A percentile compares a stretch with the other conserved stretches of the same genome.
These are phyloP conservation scores for Apostasia ramifera DNA, from an alignment of 106 monocot genomes.

Conservation along the genomic window DNA sequence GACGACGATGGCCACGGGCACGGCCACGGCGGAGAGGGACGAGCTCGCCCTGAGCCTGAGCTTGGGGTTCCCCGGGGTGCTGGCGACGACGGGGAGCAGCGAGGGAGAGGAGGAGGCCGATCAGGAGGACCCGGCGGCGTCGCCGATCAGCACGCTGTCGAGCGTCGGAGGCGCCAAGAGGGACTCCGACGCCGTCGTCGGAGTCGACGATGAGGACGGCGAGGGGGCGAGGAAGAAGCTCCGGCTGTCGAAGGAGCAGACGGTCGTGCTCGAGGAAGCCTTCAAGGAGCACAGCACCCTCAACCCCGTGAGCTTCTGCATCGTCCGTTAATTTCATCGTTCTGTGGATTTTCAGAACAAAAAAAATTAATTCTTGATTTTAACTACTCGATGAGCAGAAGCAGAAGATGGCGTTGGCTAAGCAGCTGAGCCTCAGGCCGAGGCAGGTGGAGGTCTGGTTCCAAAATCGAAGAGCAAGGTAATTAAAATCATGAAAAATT, in stretches of 20 bases:
- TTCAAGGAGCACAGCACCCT: slow-evolving; percentile 16
- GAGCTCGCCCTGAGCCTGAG: no score
- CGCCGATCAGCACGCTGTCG: slow-evolving; percentile 12
- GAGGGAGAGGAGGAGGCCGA: neutral
- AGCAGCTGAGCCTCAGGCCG: slow-evolving; percentile 19
- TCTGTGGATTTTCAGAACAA: neutral
- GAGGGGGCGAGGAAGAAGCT: slow-evolving; percentile 9
- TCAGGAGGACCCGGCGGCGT: slow-evolving; percentile 1
- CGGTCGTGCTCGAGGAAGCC: slow-evolving; percentile 5
- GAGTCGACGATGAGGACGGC: slow-evolving; percentile 6
- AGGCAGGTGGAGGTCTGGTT: slow-evolving; percentile 27
- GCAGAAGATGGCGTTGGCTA: slow-evolving; percentile 19
- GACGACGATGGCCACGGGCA: no score
- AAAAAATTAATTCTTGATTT: no score
- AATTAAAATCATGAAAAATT: no score
- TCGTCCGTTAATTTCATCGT: neutral
- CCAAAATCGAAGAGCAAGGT: slow-evolving; percentile 26
- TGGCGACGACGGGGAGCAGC: no score
- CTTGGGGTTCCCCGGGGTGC: no score
- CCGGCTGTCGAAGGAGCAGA: slow-evolving; percentile 12
- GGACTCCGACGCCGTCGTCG: slow-evolving; percentile 4
- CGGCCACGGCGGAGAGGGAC: no score
- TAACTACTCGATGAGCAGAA: slow-evolving; percentile 7
- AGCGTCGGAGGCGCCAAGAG: slow-evolving; percentile 2
- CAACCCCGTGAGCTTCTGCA: neutral